Conservation (phyloP, 2,329 filamentous ascomycete species). For the Thielaviopsis ethacetica region DNA sequence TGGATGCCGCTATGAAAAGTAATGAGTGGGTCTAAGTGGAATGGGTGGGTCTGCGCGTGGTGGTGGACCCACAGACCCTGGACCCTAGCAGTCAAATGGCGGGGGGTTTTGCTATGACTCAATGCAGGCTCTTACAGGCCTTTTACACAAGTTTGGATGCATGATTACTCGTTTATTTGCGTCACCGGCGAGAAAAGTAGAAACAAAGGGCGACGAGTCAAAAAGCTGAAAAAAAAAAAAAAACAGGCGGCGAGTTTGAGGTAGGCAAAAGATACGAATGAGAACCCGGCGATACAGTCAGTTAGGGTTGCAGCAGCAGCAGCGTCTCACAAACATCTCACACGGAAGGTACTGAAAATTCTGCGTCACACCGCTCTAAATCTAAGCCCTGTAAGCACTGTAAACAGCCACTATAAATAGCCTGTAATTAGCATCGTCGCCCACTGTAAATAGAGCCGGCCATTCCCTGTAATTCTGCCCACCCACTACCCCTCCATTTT, state of each 20-base stretch:
- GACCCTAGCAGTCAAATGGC: too few species aligned
- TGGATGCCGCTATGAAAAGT: too few species aligned
- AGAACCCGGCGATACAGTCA: background rate
- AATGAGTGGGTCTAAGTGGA: too few species aligned
- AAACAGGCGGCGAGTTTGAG: too few species aligned
- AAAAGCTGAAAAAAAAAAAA: too few species aligned
- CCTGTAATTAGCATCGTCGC: too few species aligned
- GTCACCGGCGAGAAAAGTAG: too few species aligned
- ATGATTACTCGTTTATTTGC: too few species aligned
- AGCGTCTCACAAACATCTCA: background rate
- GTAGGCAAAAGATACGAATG: background rate
- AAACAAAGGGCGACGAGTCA: conserved; percentile 18
- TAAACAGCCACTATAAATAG: background rate
- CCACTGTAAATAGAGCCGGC: background rate
- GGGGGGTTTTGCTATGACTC: background rate
- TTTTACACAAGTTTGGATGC: conserved; percentile 15
- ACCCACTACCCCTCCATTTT: background rate
- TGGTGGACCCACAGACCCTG: too few species aligned
- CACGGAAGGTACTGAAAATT: background rate
- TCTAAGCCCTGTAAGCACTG: background rate
- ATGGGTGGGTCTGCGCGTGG: too few species aligned
- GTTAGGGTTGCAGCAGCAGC: too few species aligned
- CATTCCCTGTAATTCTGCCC: background rate
- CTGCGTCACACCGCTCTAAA: background rate
- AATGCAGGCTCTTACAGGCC: background rate